phyloP scores from a whole-genome alignment of 1,284 basidiomycete species.

The Cerioporus squamosus region DNA sequence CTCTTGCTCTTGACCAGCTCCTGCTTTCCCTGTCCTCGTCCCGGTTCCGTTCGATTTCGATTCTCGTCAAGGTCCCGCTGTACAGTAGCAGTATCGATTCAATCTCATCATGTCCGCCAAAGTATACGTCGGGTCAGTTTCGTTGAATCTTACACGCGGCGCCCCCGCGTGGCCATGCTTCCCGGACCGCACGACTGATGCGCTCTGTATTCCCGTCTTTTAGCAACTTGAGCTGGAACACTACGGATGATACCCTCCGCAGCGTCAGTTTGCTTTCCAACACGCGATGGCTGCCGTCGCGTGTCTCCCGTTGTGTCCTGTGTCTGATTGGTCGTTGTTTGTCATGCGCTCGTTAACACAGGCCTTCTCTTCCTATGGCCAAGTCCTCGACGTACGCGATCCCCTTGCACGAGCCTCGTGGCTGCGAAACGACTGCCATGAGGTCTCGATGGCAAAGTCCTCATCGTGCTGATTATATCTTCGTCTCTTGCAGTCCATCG shows the following conservation, averaged over 20 bases:
- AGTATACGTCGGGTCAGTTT: slow-evolving; percentile 85
- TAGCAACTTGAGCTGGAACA: slow-evolving; percentile 94
- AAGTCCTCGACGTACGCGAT: slow-evolving; percentile 79
- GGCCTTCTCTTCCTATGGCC: slow-evolving; percentile 74
- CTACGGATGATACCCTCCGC: slow-evolving; percentile 87
- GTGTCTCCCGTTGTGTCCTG: slow-evolving; percentile 35
- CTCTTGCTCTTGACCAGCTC: slow-evolving; percentile 33
- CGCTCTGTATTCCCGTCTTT: slow-evolving; percentile 31
- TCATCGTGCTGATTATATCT: slow-evolving; percentile 22
- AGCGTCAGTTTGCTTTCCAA: slow-evolving; percentile 69
- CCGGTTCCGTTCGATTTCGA: slow-evolving; percentile 37
- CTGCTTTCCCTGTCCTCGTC: slow-evolving; percentile 35
- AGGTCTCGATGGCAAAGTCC: slow-evolving; percentile 3
- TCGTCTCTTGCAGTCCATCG: slow-evolving; percentile 71
- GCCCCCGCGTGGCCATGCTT: slow-evolving; percentile 10
- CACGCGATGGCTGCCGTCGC: slow-evolving; percentile 41
- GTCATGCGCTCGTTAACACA: slow-evolving; percentile 43
- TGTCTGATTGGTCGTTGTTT: slow-evolving; percentile 35
- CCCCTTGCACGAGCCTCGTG: slow-evolving; percentile 17
- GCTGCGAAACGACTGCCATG: slow-evolving; percentile 18
- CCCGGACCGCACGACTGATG: slow-evolving; percentile 36
- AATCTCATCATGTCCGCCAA: slow-evolving; percentile 66
- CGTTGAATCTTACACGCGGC: slow-evolving; percentile 28
- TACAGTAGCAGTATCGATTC: slow-evolving; percentile 47
- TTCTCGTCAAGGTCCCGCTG: slow-evolving; percentile 39